Conservation (phyloP, 164 flowering plant genomes). For the Vitis rupestris region DNA sequence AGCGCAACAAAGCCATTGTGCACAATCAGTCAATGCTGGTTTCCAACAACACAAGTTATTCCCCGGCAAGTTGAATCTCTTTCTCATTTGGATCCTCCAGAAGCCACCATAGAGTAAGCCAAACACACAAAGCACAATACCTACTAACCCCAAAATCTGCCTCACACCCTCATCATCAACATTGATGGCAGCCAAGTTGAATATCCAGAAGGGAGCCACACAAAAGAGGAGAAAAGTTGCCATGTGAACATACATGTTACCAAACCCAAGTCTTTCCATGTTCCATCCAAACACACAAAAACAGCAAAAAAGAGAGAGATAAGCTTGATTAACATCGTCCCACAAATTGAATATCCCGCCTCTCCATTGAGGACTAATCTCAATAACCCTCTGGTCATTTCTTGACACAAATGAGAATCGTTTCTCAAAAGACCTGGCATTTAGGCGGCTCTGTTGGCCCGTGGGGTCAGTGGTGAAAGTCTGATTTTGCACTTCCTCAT, state of each 20-base stretch:
- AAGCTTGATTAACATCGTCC: conserved; percentile 80
- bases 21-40: conserved; percentile 69
- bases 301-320: conserved; percentile 77
- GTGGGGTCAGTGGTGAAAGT: conserved; percentile 8
- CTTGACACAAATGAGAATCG: conserved; percentile 67
- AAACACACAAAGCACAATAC: conserved; percentile 66
- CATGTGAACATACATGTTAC: conserved; percentile 95
- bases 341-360: conserved; percentile 85
- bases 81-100: conserved; percentile 97
- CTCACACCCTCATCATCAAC: conserved; percentile 61
- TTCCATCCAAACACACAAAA: conserved; percentile 98
- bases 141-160: conserved; percentile 55
- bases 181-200: conserved; percentile 78
- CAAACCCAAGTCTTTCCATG: conserved; percentile 95
- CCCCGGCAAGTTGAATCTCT: conserved; percentile 73
- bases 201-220: conserved; percentile 85
- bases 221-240: conserved; percentile 85
- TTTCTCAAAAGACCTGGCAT: conserved; percentile 50
- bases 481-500: conserved; percentile 58
- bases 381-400: conserved; percentile 42
- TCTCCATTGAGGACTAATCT: conserved; percentile 67
- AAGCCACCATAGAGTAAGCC: conserved; percentile 95
- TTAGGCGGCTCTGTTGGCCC: conserved; percentile 7
- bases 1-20: conserved; percentile 87
- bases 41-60: conserved; percentile 57